These are phyloP conservation scores for Plantago ovata DNA, from an alignment of 257 asterid species.

Conservation along the genomic window DNA sequence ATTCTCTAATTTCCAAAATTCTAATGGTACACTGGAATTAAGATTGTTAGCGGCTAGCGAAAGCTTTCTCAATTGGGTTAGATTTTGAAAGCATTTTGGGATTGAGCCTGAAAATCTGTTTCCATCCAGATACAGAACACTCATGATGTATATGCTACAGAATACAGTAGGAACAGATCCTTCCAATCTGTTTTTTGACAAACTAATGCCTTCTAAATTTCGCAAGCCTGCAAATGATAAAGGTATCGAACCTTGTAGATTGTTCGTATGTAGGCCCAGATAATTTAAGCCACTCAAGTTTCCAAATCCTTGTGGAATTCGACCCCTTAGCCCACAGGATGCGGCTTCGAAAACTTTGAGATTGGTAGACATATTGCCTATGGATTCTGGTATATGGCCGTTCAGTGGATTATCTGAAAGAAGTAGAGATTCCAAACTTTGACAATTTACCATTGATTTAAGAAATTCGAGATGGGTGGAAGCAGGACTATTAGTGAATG, in stretches of 20 bases:
- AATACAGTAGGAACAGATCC: constrained; percentile 27
- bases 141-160: constrained; percentile 26
- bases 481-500: constrained; percentile 18
- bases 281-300: constrained; percentile 27
- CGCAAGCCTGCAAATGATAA: constrained; percentile 26
- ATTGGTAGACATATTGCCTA: constrained; percentile 26
- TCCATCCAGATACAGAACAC: constrained; percentile 28
- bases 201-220: constrained; percentile 28
- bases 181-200: constrained; percentile 20
- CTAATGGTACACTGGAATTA: constrained; percentile 23
- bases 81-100: constrained; percentile 23
- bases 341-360: constrained; percentile 23
- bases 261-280: constrained; percentile 27
- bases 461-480: constrained; percentile 27
- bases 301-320: constrained; percentile 27
- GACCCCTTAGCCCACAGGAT: constrained; percentile 28
- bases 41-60: constrained; percentile 34
- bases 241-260: constrained; percentile 25
- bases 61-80: constrained; percentile 20
- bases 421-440: constrained; percentile 27
- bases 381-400: constrained; percentile 25
- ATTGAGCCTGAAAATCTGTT: constrained; percentile 33
- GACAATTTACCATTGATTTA: constrained; percentile 27
- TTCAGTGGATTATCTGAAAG: constrained; percentile 26
- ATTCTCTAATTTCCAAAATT: constrained; percentile 32